A percentile compares a stretch with the other conserved stretches of the same genome.
Conservation (phyloP, 345 rosid genomes). For the Nasturtium officinale region DNA sequence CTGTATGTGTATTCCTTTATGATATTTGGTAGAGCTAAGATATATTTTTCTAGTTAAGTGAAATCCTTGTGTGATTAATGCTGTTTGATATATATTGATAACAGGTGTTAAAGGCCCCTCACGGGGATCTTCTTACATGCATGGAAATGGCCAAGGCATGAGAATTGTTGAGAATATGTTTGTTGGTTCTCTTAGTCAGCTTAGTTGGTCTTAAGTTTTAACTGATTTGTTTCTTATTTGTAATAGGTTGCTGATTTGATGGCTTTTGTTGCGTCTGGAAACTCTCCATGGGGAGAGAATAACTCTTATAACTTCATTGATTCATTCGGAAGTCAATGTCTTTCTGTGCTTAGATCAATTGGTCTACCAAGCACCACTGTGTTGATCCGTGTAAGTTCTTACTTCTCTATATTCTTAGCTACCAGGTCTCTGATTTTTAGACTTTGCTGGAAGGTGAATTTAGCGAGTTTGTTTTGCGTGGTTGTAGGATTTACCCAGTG, state of each 20-base stretch:
- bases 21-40: neutral
- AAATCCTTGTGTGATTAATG: neutral
- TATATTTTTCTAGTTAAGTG: neutral
- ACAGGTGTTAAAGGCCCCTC: conserved; percentile 81
- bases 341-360: conserved; percentile 79
- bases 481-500: conserved; percentile 72
- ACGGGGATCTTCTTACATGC: conserved; percentile 76
- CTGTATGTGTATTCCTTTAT: conserved; percentile 50
- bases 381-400: conserved; percentile 76
- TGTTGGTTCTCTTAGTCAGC: conserved; percentile 5
- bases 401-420: neutral
- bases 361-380: conserved; percentile 92
- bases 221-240: conserved; percentile 15
- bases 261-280: conserved; percentile 88
- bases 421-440: conserved; percentile 2
- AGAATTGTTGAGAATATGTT: neutral
- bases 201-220: neutral
- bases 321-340: conserved; percentile 82
- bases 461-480: conserved; percentile 12
- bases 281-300: conserved; percentile 56
- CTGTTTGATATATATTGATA: neutral
- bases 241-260: conserved; percentile 90
- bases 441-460: conserved; percentile 16
- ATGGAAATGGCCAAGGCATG: conserved; percentile 96
- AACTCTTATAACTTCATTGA: conserved; percentile 57